Percentiles rank a stretch among this genome's conserved stretches.
phyloP scores from a whole-genome alignment of 176 grass and related monocot genomes.

The Alloteropsis semialata region DNA sequence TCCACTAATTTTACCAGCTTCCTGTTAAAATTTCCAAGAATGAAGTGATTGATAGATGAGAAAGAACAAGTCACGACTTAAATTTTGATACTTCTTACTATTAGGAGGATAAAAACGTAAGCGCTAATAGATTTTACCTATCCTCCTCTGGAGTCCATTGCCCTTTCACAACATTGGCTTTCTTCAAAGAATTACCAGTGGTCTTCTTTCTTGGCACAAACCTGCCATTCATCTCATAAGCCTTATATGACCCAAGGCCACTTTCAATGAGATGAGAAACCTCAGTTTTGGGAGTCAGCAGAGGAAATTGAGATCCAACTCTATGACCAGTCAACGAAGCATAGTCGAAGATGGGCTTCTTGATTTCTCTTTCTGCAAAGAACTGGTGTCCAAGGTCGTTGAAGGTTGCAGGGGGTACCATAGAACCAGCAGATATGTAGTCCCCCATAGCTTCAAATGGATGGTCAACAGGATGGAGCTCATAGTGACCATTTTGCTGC shows the following conservation, averaged over 20 bases:
- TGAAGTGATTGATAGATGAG: neutral
- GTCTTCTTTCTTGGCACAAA: constrained; percentile 28
- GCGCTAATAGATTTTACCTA: constrained; percentile 37
- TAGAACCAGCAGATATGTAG: neutral
- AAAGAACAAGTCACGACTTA: neutral
- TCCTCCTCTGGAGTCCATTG: constrained; percentile 89
- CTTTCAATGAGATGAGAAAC: constrained; percentile 21
- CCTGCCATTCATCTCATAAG: constrained; percentile 22
- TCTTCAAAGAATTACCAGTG: constrained; percentile 42
- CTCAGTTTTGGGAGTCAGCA: constrained; percentile 41
- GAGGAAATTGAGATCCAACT: constrained; percentile 6
- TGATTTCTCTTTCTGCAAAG: neutral
- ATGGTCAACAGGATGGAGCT: constrained; percentile 31
- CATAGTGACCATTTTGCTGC: constrained; percentile 16
- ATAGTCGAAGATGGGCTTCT: neutral
- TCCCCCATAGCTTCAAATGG: neutral
- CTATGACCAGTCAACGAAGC: neutral
- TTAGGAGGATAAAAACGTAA: neutral
- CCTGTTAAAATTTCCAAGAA: constrained; percentile 48
- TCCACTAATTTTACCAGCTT: constrained; percentile 74
- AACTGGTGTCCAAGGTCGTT: neutral
- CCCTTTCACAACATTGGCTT: constrained; percentile 74
- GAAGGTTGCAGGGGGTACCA: constrained; percentile 20
- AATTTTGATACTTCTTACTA: neutral
- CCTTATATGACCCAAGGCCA: constrained; percentile 5